Evolutionary conservation across 225 moss, liverwort and hornwort genomes (phyloP), one percentile per base, ranked within the genome.

Genomic region (Polytrichum formosum): DNA sequence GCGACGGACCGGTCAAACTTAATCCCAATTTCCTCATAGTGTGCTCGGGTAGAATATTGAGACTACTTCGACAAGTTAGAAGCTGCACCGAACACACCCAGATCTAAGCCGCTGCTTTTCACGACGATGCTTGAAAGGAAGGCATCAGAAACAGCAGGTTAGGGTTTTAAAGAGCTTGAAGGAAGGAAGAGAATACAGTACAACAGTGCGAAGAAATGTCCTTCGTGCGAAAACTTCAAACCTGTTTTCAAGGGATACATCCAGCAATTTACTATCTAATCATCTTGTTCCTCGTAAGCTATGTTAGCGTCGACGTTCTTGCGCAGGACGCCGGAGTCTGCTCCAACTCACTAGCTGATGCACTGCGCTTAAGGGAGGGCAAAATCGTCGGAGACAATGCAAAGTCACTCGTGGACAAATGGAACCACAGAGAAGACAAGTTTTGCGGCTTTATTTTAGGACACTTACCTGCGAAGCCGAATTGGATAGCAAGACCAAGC

Each of bases 361-460:
- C 65, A 21, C 2, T 55, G 7, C 35, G 75, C 19, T 37, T 74
- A 61, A 76, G 64, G 37, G 54, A 68, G 5, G 73, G 71, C 6
- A 65, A 56, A 65, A 26, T 74, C 16, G 73, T 73, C 16, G 73
- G 74, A 16, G 73, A 68, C 22, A 73, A 83, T 46, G 76, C 79
- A 6, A 72, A 76, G 60, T 16, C 67, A 67, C 67, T 67, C 5
- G 19, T 67, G 53, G 26, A 79, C 63, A 70, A 55, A 19, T 74
- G 77, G 77, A 59, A 74, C 10, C 26, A 22, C 21, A 2, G 67
- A 53, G 67, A 67, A 53, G 67, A 54, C 53, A 78, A 30, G 70
- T 63, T 75, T 26, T 84, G 84, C 46, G 73, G 84, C 20, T 72
- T 78, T 21, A 75, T 84, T 13, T n/a, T 73, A 8, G 84, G 84